Base-by-base conservation (phyloP, 371 early-diverging fungal species). In the Mucor circinelloides region DNA sequence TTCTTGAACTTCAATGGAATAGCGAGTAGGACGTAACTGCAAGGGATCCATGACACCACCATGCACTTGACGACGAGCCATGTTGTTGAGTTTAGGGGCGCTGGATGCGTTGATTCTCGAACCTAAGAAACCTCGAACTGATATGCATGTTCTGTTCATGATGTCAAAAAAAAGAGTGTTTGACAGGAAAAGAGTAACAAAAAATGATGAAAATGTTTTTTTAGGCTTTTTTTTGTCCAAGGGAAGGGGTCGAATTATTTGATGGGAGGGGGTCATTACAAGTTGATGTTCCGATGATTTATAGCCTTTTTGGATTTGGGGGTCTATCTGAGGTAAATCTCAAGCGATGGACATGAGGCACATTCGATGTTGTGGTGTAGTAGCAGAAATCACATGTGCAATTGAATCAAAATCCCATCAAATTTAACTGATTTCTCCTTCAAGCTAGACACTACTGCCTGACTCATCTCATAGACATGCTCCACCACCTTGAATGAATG, bases 1-100 rank as follows among this genome's bases (percentile, higher is more conserved):
- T n/a, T 58, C 54, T 48, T 58, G 40, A 3, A 65, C 36, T 23
- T 68, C 58, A 10, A 52, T 23, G 17, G 54, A 62, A 9, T 67
- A 30, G n/a, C 30, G 50, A 56, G 50, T 23, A 13, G 64, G 21
- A 12, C 64, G 72, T 25, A 72, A 72, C 36, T 50, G 50, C 38
- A 54, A 63, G 63, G 63, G 54, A 9, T 63, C 17, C 25, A 52
- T 63, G 32, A 63, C 63, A 38, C 63, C 63, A 19, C 38, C 63
- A 23, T 63, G 63, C 2, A 63, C 25, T 31, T 50, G 19, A 25
- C 63, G 32, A 32, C 34, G 15, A 30, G 15, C 32, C 15, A 56
- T 56, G 27, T 4, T 52, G 15, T 15, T 52, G 42, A 15, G 17
- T 40, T 40, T 40, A 9, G 10, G 17, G 17, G 17, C 1, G 17